phyloP scores from a whole-genome alignment of 306 rosid species.

The Mimosa bimucronata region DNA sequence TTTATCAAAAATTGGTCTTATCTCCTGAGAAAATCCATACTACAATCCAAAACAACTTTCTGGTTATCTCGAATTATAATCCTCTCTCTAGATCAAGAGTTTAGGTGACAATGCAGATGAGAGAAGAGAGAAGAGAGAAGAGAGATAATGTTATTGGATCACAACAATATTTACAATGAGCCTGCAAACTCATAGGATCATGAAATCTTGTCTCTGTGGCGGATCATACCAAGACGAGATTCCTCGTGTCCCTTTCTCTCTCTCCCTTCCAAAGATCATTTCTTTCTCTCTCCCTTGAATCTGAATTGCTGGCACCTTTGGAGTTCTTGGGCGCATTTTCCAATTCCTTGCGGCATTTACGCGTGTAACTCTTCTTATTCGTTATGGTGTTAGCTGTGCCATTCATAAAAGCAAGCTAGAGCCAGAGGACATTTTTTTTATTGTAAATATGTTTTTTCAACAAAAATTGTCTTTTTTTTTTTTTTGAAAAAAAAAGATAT shows the following conservation, averaged over 20 bases:
- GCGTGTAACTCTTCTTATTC: slow-evolving; percentile 41
- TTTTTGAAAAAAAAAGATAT: too few species aligned
- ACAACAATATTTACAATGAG: slow-evolving; percentile 47
- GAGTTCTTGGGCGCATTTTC: slow-evolving; percentile 54
- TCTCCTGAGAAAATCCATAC: slow-evolving; percentile 45
- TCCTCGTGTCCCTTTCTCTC: slow-evolving; percentile 39
- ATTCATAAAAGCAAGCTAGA: not conserved
- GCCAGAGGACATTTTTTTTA: not conserved
- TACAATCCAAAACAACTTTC: slow-evolving; percentile 30
- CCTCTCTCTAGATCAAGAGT: slow-evolving; percentile 27
- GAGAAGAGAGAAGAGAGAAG: slow-evolving; percentile 29
- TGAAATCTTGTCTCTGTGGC: slow-evolving; percentile 35
- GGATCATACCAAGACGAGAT: slow-evolving; percentile 60
- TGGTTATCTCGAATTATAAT: slow-evolving; percentile 29
- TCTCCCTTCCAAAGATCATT: slow-evolving; percentile 21
- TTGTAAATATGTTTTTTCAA: not conserved
- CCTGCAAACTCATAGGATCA: slow-evolving; percentile 44
- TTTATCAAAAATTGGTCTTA: slow-evolving; percentile 39
- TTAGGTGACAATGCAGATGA: slow-evolving; percentile 34
- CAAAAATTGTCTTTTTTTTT: too few species aligned
- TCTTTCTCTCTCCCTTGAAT: slow-evolving; percentile 11
- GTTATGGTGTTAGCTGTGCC: not conserved
- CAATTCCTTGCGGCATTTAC: slow-evolving; percentile 62
- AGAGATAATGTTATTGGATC: slow-evolving; percentile 32
- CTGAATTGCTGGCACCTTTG: slow-evolving; percentile 57